These are phyloP conservation scores for Rutstroemia sp. DNA, from an alignment of 2,329 filamentous ascomycete species.

Conservation along the genomic window DNA sequence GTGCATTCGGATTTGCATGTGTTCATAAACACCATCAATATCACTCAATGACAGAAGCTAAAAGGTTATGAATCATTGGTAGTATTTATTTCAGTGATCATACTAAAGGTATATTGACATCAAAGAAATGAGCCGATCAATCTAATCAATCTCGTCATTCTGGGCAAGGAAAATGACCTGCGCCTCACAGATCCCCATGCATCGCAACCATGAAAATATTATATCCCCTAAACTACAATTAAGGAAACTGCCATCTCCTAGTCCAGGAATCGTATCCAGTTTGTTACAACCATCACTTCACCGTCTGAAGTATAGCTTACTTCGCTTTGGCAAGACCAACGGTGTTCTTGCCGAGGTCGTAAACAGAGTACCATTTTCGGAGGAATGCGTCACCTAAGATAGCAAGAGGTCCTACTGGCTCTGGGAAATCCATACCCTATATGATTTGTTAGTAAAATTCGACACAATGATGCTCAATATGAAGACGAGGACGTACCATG, in stretches of 20 bases:
- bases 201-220: constrained; percentile 2
- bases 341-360: constrained; percentile 82
- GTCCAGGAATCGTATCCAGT: neutral
- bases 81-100: neutral
- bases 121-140: constrained; percentile 3
- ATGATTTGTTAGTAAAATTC: constrained; percentile 71
- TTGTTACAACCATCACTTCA: constrained; percentile 4
- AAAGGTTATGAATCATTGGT: no score
- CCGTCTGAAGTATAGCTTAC: constrained; percentile 7
- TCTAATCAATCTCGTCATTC: neutral
- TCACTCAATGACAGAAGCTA: no score
- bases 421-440: constrained; percentile 52
- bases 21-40: no score
- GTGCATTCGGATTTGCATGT: no score
- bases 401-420: constrained; percentile 81
- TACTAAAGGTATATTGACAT: neutral
- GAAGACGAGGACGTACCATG: constrained; percentile 62
- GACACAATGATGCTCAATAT: constrained; percentile 37
- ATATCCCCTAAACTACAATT: constrained; percentile 5
- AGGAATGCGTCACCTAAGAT: constrained; percentile 88
- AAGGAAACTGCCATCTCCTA: constrained; percentile 1
- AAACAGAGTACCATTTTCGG: constrained; percentile 90
- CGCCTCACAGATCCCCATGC: neutral
- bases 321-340: constrained; percentile 83
- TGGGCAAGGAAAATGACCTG: neutral